Evolutionary conservation across 768 basidiomycete genomes (phyloP), one percentile per base, ranked within the genome.

Genomic region (Mycena alexandri): DNA sequence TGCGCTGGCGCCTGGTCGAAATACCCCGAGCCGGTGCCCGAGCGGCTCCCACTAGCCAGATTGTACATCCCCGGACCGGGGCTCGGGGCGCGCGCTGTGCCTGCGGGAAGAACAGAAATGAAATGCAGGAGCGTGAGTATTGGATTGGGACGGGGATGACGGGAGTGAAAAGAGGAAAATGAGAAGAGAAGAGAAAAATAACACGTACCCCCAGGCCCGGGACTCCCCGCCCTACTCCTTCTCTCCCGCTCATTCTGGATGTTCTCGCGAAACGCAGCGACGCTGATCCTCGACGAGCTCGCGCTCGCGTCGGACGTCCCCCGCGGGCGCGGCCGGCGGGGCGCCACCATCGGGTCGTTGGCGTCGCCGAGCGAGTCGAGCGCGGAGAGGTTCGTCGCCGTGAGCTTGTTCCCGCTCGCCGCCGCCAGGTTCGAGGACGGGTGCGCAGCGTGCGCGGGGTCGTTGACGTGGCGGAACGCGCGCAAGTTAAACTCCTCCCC

Each of bases 181-280:
- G n/a, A n/a, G n/a, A n/a, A n/a, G n/a, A n/a, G n/a, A n/a, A n/a
- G n/a, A n/a, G n/a, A n/a, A n/a, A n/a, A n/a, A n/a, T n/a, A n/a
- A n/a, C n/a, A n/a, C n/a, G n/a, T n/a, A n/a, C 54, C 13, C 67
- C 67, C 24, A n/a, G 36, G 29, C 42, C 78, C 82, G 12, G 91
- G 91, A 0, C 90, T 91, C 58, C 85, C 86, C 14, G 90, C 83
- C 29, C 82, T 77, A 70, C 89, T 89, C 53, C 89, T 83, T 44
- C 91, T 81, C 5, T 91, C 83, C 46, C 91, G 81, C 5, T 91
- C 90, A 62, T 92, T 29, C 29, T 29, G 90, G 21, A 86, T 14
- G 9, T 11, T 91, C 80, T 93, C 92, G 60, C 90, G 87, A 75
- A 94, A 94, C 3, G 93, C 93, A 3, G 91, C 93, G 36, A 94